A percentile compares a stretch with the other conserved stretches of the same genome.
Evolutionary conservation across 1,284 basidiomycete genomes (phyloP).

Genomic region (Agroathelia rolfsii): DNA sequence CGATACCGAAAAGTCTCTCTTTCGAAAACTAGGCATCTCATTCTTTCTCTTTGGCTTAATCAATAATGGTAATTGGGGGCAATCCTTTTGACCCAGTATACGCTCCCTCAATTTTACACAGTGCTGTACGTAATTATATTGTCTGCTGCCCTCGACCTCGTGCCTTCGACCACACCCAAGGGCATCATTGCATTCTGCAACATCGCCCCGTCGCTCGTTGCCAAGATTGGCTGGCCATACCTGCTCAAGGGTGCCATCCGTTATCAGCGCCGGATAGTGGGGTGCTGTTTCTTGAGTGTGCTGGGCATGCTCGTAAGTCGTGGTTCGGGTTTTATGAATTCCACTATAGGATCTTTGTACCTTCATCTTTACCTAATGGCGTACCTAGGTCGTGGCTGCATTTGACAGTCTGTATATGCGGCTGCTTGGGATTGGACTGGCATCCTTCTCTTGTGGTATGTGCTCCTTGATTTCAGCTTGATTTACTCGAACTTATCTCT

Average conservation of each 20-base stretch:
- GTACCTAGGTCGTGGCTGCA: slow-evolving; percentile 67
- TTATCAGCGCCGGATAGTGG: slow-evolving; percentile 65
- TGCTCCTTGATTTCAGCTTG: slow-evolving; percentile 1
- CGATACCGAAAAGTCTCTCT: too few relatives aligned
- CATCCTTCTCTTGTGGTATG: slow-evolving; percentile 82
- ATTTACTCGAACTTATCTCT: slow-evolving; percentile 6
- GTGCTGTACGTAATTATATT: slow-evolving; percentile 94
- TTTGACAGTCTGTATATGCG: slow-evolving; percentile 64
- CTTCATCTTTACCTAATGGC: background rate
- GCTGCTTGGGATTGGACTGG: slow-evolving; percentile 79
- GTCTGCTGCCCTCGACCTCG: slow-evolving; percentile 90
- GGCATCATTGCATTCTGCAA: slow-evolving; percentile 93
- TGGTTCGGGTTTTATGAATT: background rate
- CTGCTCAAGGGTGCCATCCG: slow-evolving; percentile 73
- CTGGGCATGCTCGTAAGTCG: slow-evolving; percentile 69
- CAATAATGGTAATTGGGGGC: slow-evolving; percentile 45
- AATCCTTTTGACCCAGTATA: too few relatives aligned
- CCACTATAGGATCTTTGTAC: background rate
- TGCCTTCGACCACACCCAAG: slow-evolving; percentile 82
- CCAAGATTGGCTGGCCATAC: slow-evolving; percentile 93
- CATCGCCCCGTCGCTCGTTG: slow-evolving; percentile 71
- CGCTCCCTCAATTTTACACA: slow-evolving; percentile 19
- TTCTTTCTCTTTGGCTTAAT: slow-evolving; percentile 55
- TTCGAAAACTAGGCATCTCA: slow-evolving; percentile 36
- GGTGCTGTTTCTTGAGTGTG: slow-evolving; percentile 68